phyloP scores from a whole-genome alignment of 352 stramenopile species.

The Phytophthora constricta region DNA sequence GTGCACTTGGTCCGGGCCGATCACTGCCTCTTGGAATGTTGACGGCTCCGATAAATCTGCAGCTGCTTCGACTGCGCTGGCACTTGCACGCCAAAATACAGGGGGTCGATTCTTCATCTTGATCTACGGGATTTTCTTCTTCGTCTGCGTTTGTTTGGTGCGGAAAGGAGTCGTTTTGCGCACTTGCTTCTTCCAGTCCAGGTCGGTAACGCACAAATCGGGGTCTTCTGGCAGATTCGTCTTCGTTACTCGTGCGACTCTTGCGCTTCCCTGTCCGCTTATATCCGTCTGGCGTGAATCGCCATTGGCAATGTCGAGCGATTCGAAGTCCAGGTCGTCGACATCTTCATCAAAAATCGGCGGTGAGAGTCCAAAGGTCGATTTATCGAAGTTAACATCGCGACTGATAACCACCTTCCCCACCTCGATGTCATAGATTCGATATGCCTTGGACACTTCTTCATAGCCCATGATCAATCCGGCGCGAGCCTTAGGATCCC shows the following conservation, averaged over 20 bases:
- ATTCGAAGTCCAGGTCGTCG: not conserved
- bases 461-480: slow-evolving; percentile 26
- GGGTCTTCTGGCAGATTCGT: too few relatives aligned
- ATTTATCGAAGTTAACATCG: slow-evolving; percentile 22
- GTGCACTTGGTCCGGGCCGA: slow-evolving; percentile 21
- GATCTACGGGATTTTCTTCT: slow-evolving; percentile 3
- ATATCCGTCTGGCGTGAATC: not conserved
- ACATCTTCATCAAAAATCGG: not conserved
- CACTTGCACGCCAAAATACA: slow-evolving; percentile 14
- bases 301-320: not conserved
- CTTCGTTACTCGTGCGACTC: too few relatives aligned
- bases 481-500: slow-evolving; percentile 20
- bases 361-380: not conserved
- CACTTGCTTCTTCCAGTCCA: slow-evolving; percentile 16
- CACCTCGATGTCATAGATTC: slow-evolving; percentile 26
- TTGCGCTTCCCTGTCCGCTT: not conserved
- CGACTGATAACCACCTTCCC: slow-evolving; percentile 19
- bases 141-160: not conserved
- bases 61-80: slow-evolving; percentile 12
- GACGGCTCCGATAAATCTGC: slow-evolving; percentile 1
- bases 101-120: slow-evolving; percentile 14
- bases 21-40: slow-evolving; percentile 17
- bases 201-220: not conserved
- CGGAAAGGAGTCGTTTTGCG: not conserved
- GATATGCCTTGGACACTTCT: slow-evolving; percentile 22